These are phyloP conservation scores for Huiozyma naganishii DNA, from an alignment of 805 yeast species.

Conservation along the genomic window DNA sequence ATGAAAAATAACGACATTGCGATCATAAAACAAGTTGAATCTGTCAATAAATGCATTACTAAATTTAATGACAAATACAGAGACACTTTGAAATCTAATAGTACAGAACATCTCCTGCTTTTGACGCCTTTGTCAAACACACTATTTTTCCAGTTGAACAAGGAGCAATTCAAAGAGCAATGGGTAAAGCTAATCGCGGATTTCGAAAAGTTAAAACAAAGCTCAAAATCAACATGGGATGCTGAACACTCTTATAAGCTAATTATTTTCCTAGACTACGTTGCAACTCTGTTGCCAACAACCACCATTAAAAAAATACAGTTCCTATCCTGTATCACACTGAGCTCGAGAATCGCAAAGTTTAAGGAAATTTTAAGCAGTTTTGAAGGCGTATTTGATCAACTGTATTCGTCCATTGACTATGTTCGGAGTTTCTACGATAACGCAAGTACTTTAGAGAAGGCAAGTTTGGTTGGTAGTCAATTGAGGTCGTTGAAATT, in stretches of 20 bases:
- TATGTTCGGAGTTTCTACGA: slow-evolving; percentile 37
- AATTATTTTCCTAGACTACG: slow-evolving; percentile 33
- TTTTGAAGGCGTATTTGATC: slow-evolving; percentile 33
- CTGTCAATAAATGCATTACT: slow-evolving; percentile 5
- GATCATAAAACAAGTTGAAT: background rate
- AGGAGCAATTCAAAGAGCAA: slow-evolving; percentile 36
- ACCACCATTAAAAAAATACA: slow-evolving; percentile 33
- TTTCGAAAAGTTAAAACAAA: slow-evolving; percentile 16
- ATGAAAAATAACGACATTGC: background rate
- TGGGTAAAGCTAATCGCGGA: slow-evolving; percentile 20
- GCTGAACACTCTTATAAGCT: slow-evolving; percentile 10
- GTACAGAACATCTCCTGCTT: slow-evolving; percentile 30
- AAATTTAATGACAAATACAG: slow-evolving; percentile 29
- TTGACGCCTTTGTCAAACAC: slow-evolving; percentile 53
- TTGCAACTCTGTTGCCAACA: slow-evolving; percentile 42
- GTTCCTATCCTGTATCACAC: slow-evolving; percentile 28
- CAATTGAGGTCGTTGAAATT: slow-evolving; percentile 43
- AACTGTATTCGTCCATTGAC: slow-evolving; percentile 23
- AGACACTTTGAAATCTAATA: slow-evolving; percentile 13
- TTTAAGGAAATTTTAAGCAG: slow-evolving; percentile 27
- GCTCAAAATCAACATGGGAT: slow-evolving; percentile 11
- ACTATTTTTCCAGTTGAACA: slow-evolving; percentile 42
- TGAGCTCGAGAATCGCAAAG: slow-evolving; percentile 27
- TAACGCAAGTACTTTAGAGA: slow-evolving; percentile 42
- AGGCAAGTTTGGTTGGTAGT: slow-evolving; percentile 43